phyloP scores from a whole-genome alignment of 768 basidiomycete genomes.

The Amanita phalloides region DNA sequence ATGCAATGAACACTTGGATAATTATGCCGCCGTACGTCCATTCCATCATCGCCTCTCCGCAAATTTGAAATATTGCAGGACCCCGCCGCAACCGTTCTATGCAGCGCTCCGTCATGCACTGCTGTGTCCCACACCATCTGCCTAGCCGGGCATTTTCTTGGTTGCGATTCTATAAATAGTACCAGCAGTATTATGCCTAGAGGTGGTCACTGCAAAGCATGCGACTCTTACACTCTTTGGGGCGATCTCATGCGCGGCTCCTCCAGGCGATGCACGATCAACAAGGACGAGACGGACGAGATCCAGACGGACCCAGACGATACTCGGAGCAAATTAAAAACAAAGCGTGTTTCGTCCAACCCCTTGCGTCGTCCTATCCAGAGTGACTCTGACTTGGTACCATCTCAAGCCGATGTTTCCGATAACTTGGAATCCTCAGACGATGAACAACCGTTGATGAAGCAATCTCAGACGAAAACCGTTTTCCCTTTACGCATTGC shows the following conservation, averaged over 20 bases:
- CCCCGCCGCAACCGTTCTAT: slow-evolving; percentile 39
- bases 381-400: too few relatives aligned
- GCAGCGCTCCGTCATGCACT: slow-evolving; percentile 37
- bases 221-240: slow-evolving; percentile 50
- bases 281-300: slow-evolving; percentile 18
- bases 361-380: neutral
- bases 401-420: neutral
- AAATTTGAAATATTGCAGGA: slow-evolving; percentile 23
- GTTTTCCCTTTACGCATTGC: neutral
- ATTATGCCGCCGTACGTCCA: slow-evolving; percentile 30
- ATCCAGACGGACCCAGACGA: neutral
- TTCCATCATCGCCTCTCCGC: neutral
- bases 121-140: slow-evolving; percentile 50
- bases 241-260: slow-evolving; percentile 58
- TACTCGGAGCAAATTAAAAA: neutral
- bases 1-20: slow-evolving; percentile 29
- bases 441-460: neutral
- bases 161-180: slow-evolving; percentile 11
- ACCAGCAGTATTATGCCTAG: slow-evolving; percentile 37
- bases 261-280: slow-evolving; percentile 33
- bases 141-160: slow-evolving; percentile 37
- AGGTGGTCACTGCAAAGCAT: slow-evolving; percentile 47
- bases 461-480: neutral
- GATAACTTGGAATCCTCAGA: neutral
- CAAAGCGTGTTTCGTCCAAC: neutral